phyloP scores from a whole-genome alignment of 768 basidiomycete genomes.

The Strobilomyces confusus region DNA sequence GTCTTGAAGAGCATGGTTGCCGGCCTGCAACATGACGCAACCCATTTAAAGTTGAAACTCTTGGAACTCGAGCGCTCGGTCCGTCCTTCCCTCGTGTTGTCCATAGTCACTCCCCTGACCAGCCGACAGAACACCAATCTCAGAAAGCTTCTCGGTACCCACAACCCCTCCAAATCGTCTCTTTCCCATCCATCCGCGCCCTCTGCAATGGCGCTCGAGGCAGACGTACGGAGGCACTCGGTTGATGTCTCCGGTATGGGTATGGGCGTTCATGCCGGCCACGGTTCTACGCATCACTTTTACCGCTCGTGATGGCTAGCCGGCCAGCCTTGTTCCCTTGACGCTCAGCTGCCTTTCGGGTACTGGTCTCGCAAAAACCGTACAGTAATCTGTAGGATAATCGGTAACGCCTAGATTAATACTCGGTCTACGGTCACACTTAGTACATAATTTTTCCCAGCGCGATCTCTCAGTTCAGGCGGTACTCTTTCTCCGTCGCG shows the following conservation, averaged over 20 bases:
- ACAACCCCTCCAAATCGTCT: conserved; percentile 14
- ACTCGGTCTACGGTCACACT: conserved; percentile 1
- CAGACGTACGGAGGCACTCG: conserved; percentile 33
- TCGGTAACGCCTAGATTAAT: conserved; percentile 4
- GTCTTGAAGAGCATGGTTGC: conserved; percentile 65
- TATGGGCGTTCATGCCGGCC: conserved; percentile 22
- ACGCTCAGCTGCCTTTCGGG: neutral
- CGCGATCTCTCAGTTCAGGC: neutral
- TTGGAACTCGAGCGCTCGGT: conserved; percentile 70
- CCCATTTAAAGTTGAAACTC: conserved; percentile 55
- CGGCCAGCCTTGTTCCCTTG: neutral
- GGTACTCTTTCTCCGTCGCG: conserved; percentile 3
- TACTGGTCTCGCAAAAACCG: neutral
- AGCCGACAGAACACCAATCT: conserved; percentile 28
- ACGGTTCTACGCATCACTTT: conserved; percentile 1
- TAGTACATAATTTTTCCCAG: conserved; percentile 5
- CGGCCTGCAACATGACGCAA: conserved; percentile 62
- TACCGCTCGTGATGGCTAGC: conserved; percentile 6
- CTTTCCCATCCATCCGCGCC: conserved; percentile 24
- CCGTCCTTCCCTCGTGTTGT: conserved; percentile 4
- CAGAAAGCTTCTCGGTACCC: conserved; percentile 28
- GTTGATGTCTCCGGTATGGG: conserved; percentile 31
- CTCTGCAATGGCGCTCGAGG: conserved; percentile 28
- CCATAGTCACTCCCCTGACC: neutral
- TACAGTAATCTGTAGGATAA: conserved; percentile 21